Percentiles rank a stretch among this genome's conserved stretches.
phyloP scores from a whole-genome alignment of 371 early-diverging fungal genomes.

The Mucor circinelloides region DNA sequence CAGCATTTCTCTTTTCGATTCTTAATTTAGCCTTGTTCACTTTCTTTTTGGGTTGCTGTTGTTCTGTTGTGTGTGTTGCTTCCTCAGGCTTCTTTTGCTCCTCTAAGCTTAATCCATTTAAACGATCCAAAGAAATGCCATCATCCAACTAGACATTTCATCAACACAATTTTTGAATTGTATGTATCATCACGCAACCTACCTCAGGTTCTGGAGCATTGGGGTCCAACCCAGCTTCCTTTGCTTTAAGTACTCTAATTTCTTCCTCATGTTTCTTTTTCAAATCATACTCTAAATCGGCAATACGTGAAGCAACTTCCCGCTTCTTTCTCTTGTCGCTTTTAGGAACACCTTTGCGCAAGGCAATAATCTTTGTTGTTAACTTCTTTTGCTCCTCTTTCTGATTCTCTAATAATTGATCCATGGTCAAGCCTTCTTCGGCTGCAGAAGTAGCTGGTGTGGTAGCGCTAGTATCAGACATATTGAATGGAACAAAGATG shows the following conservation, averaged over 20 bases:
- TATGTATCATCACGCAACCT: not conserved
- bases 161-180: not conserved
- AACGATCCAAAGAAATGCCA: constrained; percentile 44
- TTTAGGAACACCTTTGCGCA: constrained; percentile 79
- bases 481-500: constrained; percentile 3
- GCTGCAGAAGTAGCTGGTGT: not conserved
- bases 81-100: constrained; percentile 23
- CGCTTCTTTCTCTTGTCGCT: constrained; percentile 88
- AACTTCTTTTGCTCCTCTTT: constrained; percentile 78
- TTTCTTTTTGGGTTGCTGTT: constrained; percentile 38
- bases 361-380: constrained; percentile 62
- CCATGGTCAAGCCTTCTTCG: constrained; percentile 34
- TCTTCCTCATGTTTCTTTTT: constrained; percentile 72
- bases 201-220: constrained; percentile 24
- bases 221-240: constrained; percentile 19
- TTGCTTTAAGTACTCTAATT: constrained; percentile 39
- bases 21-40: constrained; percentile 69
- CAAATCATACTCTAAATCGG: constrained; percentile 69
- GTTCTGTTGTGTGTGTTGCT: constrained; percentile 4
- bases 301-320: constrained; percentile 73
- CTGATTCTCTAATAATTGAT: constrained; percentile 72
- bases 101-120: constrained; percentile 39
- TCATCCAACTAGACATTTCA: constrained; percentile 23
- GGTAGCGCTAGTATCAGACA: not conserved
- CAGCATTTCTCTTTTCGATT: constrained; percentile 73